Evolutionary conservation across 2,329 filamentous ascomycete species (phyloP), one percentile per base, ranked within the genome.

Genomic region (Phialemoniopsis sp.): DNA sequence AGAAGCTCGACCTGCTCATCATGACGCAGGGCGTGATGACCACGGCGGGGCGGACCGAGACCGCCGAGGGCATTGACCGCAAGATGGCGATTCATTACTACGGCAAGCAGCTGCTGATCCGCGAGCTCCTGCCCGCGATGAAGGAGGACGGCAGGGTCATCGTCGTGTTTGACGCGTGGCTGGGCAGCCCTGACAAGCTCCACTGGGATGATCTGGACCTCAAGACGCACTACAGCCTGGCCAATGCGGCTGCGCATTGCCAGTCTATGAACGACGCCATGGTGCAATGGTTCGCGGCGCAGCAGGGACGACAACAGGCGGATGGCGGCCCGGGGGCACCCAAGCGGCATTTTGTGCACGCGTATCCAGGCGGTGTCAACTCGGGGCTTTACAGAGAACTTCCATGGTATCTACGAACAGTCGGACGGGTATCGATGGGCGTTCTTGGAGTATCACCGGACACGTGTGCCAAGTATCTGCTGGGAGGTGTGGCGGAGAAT

Each of bases 61-160:
- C 68, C 1, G 18, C 59, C 2, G 69, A 73, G 43, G 66, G 64
- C 1, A 60, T 72, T 13, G 65, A 70, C 35, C 54, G 54, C 34
- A 71, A 70, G 45, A 63, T 71, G 55, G 60, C 59, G 0, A 52
- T 72, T n/a, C 65, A 69, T 39, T 70, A 66, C 44, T 72, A 72
- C 41, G 61, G 66, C 13, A 61, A 59, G 12, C 66, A 70, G 44
- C 58, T 67, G 0, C 61, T 72, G 13, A 59, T 70, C 16, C 50
- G 55, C 13, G 62, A 67, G 29, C 54, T 73, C 5, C 43, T 62
- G 1, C 66, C 68, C 0, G 47, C 53, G 0, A 46, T 70, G n/a
- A 57, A 49, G 26, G 46, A 52, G 0, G 53, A 60, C n/a, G 55
- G 63, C 6, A 64, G 59, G 19, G 62, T 69, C 5, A 42, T 70